These are phyloP conservation scores for Pinus taeda DNA, from an alignment of 75 land plant genomes.

Conservation along the genomic window DNA sequence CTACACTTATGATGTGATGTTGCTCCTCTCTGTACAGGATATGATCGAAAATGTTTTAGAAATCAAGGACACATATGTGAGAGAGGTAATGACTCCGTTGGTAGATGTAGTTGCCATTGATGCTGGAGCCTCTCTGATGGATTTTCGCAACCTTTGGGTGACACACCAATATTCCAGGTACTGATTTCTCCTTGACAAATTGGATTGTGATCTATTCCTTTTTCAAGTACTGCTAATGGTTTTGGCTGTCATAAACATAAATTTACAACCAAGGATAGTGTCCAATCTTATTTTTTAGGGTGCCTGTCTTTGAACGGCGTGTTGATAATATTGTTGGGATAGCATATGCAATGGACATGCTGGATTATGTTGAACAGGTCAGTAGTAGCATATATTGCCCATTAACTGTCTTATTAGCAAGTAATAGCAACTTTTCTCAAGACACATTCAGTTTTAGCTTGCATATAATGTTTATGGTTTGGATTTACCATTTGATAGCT, in stretches of 20 bases:
- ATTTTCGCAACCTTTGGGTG: conserved; percentile 83
- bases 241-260: background rate
- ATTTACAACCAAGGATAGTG: background rate
- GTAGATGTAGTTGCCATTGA: conserved; percentile 98
- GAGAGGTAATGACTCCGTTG: conserved; percentile 98
- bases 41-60: conserved; percentile 98
- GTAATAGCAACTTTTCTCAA: background rate
- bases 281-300: conserved; percentile 40
- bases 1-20: conserved; percentile 4
- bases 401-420: background rate
- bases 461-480: background rate
- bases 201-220: background rate
- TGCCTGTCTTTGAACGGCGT: conserved; percentile 97
- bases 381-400: background rate
- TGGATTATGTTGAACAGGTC: conserved; percentile 93
- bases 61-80: conserved; percentile 93
- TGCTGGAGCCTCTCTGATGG: conserved; percentile 78
- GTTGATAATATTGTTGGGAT: conserved; percentile 97
- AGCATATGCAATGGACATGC: conserved; percentile 99
- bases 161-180: conserved; percentile 96
- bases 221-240: conserved; percentile 1
- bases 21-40: conserved; percentile 52
- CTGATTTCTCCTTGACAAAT: background rate
- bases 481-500: background rate
- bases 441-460: background rate